These are phyloP conservation scores for Evernia prunastri DNA, from an alignment of 495 filamentous ascomycete species.

Conservation along the genomic window DNA sequence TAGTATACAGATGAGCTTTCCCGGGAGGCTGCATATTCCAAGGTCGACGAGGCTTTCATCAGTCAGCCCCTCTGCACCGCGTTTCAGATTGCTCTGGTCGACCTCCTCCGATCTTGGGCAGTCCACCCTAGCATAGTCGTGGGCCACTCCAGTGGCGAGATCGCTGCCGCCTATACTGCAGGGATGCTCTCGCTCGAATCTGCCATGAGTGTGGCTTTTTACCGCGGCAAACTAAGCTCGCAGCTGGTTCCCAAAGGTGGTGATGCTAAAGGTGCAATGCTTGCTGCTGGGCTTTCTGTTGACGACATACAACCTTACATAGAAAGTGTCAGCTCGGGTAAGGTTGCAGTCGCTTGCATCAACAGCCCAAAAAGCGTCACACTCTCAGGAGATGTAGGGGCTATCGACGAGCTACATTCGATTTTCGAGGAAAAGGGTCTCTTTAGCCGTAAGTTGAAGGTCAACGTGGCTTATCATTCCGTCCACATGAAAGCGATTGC, in stretches of 20 bases:
- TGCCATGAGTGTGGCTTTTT: conserved; percentile 29
- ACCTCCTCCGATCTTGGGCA: conserved; percentile 27
- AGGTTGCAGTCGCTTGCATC: conserved; percentile 27
- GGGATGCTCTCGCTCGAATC: conserved; percentile 32
- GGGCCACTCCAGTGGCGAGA: conserved; percentile 52
- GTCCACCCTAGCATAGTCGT: conserved; percentile 23
- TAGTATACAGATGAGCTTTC: conserved; percentile 10
- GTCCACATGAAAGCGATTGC: conserved; percentile 42
- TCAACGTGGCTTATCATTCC: conserved; percentile 52
- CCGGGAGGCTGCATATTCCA: conserved; percentile 17
- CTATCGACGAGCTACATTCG: conserved; percentile 22
- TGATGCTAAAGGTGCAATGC: conserved; percentile 29
- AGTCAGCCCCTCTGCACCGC: conserved; percentile 31
- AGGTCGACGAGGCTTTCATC: conserved; percentile 19
- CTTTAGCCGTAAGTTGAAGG: conserved; percentile 45
- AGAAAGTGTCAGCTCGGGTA: conserved; percentile 8
- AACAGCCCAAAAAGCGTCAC: conserved; percentile 33
- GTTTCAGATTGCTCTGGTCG: conserved; percentile 31
- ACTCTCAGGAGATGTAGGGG: conserved; percentile 26
- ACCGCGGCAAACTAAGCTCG: conserved; percentile 27
- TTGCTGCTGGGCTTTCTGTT: conserved; percentile 28
- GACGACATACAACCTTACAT: conserved; percentile 24
- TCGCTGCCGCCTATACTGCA: conserved; percentile 51
- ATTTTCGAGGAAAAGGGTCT: conserved; percentile 24
- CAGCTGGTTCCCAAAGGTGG: not conserved